Conservation (phyloP, 2,329 filamentous ascomycete species). For the Sarocladium strictum region DNA sequence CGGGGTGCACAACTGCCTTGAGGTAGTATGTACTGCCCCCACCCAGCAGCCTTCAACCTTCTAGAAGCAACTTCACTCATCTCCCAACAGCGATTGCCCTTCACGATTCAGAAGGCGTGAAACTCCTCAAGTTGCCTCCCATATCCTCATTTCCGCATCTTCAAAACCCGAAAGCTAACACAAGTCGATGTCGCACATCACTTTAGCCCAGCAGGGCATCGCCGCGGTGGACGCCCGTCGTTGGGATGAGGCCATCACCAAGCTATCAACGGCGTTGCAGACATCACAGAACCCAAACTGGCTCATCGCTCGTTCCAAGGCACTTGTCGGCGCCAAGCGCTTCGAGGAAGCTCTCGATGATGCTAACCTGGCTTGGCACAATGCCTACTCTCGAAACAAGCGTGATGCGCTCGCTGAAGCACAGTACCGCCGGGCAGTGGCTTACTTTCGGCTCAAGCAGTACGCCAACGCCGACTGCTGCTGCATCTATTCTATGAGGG, state of each 20-base stretch:
- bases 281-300: slow-evolving; percentile 66
- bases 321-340: slow-evolving; percentile 60
- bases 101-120: neutral
- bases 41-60: neutral
- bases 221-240: slow-evolving; percentile 56
- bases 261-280: slow-evolving; percentile 62
- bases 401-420: slow-evolving; percentile 73
- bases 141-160: neutral
- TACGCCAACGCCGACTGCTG: slow-evolving; percentile 72
- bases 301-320: slow-evolving; percentile 76
- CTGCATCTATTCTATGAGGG: slow-evolving; percentile 50
- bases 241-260: slow-evolving; percentile 60
- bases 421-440: slow-evolving; percentile 73
- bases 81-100: neutral
- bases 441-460: slow-evolving; percentile 62
- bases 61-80: neutral
- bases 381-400: slow-evolving; percentile 61
- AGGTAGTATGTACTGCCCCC: too few relatives aligned
- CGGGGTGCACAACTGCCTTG: neutral
- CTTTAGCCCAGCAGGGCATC: slow-evolving; percentile 55
- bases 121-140: neutral
- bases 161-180: too few relatives aligned
- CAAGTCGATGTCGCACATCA: slow-evolving; percentile 47
- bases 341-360: slow-evolving; percentile 62
- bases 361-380: slow-evolving; percentile 58